phyloP scores from a whole-genome alignment of 345 rosid species.

The Erodium maritimum region DNA sequence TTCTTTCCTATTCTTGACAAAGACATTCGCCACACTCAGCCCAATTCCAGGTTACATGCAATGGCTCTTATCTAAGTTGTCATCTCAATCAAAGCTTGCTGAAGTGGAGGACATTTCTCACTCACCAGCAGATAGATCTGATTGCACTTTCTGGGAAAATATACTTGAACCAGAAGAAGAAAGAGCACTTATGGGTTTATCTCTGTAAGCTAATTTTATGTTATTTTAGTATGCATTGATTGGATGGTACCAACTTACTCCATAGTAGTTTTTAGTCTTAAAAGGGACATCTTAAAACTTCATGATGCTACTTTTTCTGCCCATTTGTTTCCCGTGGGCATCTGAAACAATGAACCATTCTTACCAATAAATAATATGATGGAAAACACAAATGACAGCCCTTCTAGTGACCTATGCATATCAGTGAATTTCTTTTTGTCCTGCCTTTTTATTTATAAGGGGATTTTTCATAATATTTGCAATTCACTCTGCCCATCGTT shows the following conservation, averaged over 20 bases:
- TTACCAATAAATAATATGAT: not conserved
- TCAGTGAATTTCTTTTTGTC: not conserved
- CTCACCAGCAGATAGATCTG: constrained; percentile 26
- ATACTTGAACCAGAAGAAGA: constrained; percentile 79
- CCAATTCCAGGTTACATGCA: constrained; percentile 88
- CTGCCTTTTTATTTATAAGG: not conserved
- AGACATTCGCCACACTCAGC: constrained; percentile 91
- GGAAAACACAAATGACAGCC: not conserved
- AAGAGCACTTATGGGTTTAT: constrained; percentile 44
- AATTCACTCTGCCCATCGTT: not conserved
- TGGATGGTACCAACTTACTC: not conserved
- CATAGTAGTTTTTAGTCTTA: not conserved
- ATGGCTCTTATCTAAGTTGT: constrained; percentile 78
- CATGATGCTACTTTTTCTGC: not conserved
- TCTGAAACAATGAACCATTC: not conserved
- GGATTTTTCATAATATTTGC: not conserved
- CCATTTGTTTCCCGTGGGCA: not conserved
- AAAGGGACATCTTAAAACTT: not conserved
- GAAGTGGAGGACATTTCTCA: constrained; percentile 24
- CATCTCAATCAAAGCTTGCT: constrained; percentile 59
- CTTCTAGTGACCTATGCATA: not conserved
- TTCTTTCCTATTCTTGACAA: constrained; percentile 1
- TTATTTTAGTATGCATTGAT: not conserved
- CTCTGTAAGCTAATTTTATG: constrained; percentile 30
- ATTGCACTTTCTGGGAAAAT: constrained; percentile 54